Percentiles rank a stretch among this genome's conserved stretches.
Conservation (phyloP, 2,329 filamentous ascomycete genomes). For the Aspergillus jensenii region DNA sequence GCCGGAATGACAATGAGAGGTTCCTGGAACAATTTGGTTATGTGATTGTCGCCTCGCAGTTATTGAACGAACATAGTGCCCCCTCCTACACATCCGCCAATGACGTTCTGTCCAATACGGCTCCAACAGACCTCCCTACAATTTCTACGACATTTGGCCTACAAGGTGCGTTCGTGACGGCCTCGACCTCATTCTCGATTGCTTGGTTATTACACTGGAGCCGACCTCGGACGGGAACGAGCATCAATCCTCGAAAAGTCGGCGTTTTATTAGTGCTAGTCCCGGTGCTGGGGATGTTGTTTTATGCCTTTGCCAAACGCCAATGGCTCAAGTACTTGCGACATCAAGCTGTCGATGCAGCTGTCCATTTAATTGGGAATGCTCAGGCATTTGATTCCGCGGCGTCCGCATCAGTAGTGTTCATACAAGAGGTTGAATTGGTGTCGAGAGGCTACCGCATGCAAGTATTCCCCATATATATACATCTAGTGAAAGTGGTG, state of each 20-base stretch:
- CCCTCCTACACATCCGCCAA: slow-evolving; percentile 41
- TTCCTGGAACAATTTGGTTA: slow-evolving; percentile 94
- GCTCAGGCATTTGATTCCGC: slow-evolving; percentile 80
- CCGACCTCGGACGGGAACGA: slow-evolving; percentile 55
- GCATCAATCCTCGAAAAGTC: slow-evolving; percentile 43
- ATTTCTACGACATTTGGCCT: slow-evolving; percentile 54
- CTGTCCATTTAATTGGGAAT: slow-evolving; percentile 67
- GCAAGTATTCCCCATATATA: slow-evolving; percentile 47
- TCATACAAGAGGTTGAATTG: slow-evolving; percentile 93
- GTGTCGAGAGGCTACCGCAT: slow-evolving; percentile 88
- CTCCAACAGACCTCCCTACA: slow-evolving; percentile 30
- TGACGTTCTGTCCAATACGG: slow-evolving; percentile 32
- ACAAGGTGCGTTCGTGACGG: slow-evolving; percentile 66
- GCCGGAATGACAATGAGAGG: slow-evolving; percentile 74
- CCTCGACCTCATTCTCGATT: slow-evolving; percentile 59
- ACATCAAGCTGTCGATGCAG: slow-evolving; percentile 69
- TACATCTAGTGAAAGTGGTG: neutral
- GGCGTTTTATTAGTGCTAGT: slow-evolving; percentile 47
- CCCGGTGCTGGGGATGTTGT: slow-evolving; percentile 54
- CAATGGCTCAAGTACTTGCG: slow-evolving; percentile 80
- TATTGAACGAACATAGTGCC: slow-evolving; percentile 65
- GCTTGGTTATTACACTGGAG: slow-evolving; percentile 72
- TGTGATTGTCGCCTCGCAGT: slow-evolving; percentile 85
- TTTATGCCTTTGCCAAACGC: slow-evolving; percentile 71
- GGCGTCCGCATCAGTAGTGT: slow-evolving; percentile 70